Evolutionary conservation across 768 basidiomycete species (phyloP).

Genomic region (Candolleomyces aberdarensis): DNA sequence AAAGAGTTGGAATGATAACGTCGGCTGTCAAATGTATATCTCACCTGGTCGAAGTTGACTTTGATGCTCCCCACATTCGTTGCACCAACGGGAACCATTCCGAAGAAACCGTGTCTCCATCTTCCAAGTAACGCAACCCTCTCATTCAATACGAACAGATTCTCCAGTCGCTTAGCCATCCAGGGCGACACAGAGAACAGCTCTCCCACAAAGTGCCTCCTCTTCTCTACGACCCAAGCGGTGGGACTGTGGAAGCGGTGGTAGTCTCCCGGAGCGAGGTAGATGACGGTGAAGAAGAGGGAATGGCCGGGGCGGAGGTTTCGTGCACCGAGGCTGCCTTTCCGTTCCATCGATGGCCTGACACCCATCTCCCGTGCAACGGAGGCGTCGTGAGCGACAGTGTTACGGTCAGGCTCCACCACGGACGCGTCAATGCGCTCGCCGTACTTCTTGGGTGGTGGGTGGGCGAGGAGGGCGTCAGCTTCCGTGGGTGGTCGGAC

Average conservation of each 20-base stretch:
- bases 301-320: constrained; percentile 71
- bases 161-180: constrained; percentile 87
- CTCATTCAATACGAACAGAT: constrained; percentile 97
- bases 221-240: constrained; percentile 95
- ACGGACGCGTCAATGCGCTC: constrained; percentile 76
- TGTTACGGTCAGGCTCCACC: constrained; percentile 48
- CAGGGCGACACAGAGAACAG: constrained; percentile 96
- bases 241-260: constrained; percentile 96
- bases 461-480: constrained; percentile 12
- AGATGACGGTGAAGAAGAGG: constrained; percentile 92
- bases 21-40: neutral
- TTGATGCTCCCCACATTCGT: constrained; percentile 97
- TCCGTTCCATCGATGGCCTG: constrained; percentile 22
- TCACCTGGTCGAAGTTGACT: constrained; percentile 88
- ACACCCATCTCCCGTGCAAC: constrained; percentile 76
- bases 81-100: constrained; percentile 97
- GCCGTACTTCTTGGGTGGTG: constrained; percentile 54
- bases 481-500: constrained; percentile 36
- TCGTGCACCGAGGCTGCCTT: constrained; percentile 33
- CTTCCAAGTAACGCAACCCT: constrained; percentile 91
- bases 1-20: neutral
- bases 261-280: constrained; percentile 98
- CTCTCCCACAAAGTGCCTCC: constrained; percentile 94
- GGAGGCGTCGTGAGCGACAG: constrained; percentile 60
- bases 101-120: constrained; percentile 95